phyloP scores from a whole-genome alignment of 768 basidiomycete genomes.

The Leucogyrophana mollusca region DNA sequence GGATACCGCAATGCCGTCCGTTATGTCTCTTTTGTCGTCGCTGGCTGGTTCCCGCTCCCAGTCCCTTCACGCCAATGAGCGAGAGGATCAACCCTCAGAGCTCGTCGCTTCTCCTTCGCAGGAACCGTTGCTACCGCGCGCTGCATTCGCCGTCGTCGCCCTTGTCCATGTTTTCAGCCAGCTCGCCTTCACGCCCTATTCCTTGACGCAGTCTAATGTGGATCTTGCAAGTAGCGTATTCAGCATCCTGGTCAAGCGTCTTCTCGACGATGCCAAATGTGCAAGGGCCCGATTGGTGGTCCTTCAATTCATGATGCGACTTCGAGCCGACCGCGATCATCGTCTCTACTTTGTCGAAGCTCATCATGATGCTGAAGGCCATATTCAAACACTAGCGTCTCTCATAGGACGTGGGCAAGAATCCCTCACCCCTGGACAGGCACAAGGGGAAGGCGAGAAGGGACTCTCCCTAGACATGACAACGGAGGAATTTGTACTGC shows the following conservation, averaged over 20 bases:
- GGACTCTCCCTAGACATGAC: slow-evolving; percentile 16
- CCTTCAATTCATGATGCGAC: slow-evolving; percentile 84
- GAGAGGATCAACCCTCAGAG: slow-evolving; percentile 33
- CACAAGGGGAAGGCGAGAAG: slow-evolving; percentile 24
- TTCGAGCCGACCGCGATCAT: slow-evolving; percentile 90
- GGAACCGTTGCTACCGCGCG: slow-evolving; percentile 37
- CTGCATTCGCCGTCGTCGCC: slow-evolving; percentile 60
- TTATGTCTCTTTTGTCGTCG: slow-evolving; percentile 65
- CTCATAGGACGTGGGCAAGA: slow-evolving; percentile 56
- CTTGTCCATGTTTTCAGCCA: slow-evolving; percentile 68
- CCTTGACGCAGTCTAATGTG: slow-evolving; percentile 45
- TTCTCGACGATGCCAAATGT: slow-evolving; percentile 47
- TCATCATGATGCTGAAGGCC: slow-evolving; percentile 55
- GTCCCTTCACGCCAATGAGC: slow-evolving; percentile 43
- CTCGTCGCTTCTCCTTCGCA: slow-evolving; percentile 23
- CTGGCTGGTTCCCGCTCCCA: slow-evolving; percentile 64
- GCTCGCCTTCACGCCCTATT: slow-evolving; percentile 66
- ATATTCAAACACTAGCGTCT: slow-evolving; percentile 56
- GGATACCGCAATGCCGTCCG: slow-evolving; percentile 51
- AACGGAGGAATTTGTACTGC: slow-evolving; percentile 29
- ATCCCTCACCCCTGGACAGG: slow-evolving; percentile 9
- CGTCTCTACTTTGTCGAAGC: slow-evolving; percentile 66
- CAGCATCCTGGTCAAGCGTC: slow-evolving; percentile 41
- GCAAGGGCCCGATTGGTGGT: slow-evolving; percentile 64
- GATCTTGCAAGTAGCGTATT: slow-evolving; percentile 56